Conservation (phyloP, 805 yeast genomes). For the Myxozyma nipponensis region DNA sequence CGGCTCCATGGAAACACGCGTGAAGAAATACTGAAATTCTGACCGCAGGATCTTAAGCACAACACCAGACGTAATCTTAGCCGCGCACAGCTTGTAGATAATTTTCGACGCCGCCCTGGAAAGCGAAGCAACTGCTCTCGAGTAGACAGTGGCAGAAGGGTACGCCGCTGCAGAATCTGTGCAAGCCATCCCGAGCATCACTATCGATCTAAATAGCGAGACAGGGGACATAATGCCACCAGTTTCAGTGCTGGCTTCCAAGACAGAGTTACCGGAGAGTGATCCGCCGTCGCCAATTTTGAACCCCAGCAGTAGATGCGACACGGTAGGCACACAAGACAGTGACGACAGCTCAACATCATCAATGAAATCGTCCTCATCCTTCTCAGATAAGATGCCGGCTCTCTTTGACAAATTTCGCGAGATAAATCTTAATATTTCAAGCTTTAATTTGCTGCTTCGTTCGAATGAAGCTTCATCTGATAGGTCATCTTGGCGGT, state of each 20-base stretch:
- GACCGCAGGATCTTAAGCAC: constrained; percentile 51
- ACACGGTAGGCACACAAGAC: constrained; percentile 47
- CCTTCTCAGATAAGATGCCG: background rate
- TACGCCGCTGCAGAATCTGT: background rate
- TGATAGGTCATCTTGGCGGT: constrained; percentile 41
- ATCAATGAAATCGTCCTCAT: constrained; percentile 22
- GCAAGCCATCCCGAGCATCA: constrained; percentile 44
- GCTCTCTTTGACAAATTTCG: constrained; percentile 33
- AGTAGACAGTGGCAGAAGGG: background rate
- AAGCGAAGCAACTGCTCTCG: constrained; percentile 34
- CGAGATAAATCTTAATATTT: constrained; percentile 57
- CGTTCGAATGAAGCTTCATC: constrained; percentile 31
- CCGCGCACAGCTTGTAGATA: constrained; percentile 56
- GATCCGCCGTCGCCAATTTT: constrained; percentile 50
- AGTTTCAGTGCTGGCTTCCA: constrained; percentile 11
- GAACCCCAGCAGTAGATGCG: constrained; percentile 80
- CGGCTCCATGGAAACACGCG: constrained; percentile 10
- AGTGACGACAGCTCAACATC: constrained; percentile 28
- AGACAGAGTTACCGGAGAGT: constrained; percentile 41
- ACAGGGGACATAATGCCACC: constrained; percentile 52
- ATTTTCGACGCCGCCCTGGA: constrained; percentile 58
- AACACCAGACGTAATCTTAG: constrained; percentile 50
- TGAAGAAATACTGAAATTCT: constrained; percentile 16
- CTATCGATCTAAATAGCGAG: constrained; percentile 55
- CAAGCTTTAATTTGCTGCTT: constrained; percentile 50